Evolutionary conservation across 192 early-diverging fungal species (phyloP), one percentile per base, ranked within the genome.

Genomic region (Borealophlyctis nickersoniae): DNA sequence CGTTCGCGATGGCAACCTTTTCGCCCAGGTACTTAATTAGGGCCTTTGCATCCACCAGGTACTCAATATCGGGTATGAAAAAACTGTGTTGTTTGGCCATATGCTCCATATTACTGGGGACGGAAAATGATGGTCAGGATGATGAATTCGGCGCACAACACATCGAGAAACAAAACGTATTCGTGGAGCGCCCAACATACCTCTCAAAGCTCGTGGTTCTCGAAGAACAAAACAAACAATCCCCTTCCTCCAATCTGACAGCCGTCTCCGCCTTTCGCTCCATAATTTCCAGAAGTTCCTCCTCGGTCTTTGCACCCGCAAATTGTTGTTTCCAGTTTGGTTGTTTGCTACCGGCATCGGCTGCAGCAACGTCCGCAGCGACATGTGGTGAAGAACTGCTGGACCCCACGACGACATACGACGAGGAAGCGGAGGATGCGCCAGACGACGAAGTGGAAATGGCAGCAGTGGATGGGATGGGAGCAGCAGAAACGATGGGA

Each of bases 31-130:
- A 98, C 69, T 77, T 82, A 57, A 99, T 80, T 57, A 99, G 76
- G 4, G 96, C 97, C 34, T 82, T 85, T 26, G 94, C 66, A 66
- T 98, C 91, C 0, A 87, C 87, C 58, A 99, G 71, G 70, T 87
- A 96, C 74, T 98, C 96, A 34, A 97, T 82, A 75, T 98, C 95
- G 24, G 97, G 97, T 66, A 99, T 89, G 63, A 98, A 99, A 69
- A 99, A 91, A 70, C 88, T 87, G 75, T 99, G 97, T 28, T 73
- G 79, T 50, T 71, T 74, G 16, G 91, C 84, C 97, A 99, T 99
- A 77, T 99, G 97, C 27, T 83, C 79, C 71, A 99, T 74, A 70
- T 93, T 94, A 58, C 70, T 58, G 36, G 3, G 23, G 2, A 2
- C 62, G 26, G 33, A 2, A 64, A 23, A 56, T 24, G 35, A 3